Evolutionary conservation across 805 yeast genomes (phyloP), one percentile per base, ranked within the genome.

Genomic region (Debaryomyces hansenii): DNA sequence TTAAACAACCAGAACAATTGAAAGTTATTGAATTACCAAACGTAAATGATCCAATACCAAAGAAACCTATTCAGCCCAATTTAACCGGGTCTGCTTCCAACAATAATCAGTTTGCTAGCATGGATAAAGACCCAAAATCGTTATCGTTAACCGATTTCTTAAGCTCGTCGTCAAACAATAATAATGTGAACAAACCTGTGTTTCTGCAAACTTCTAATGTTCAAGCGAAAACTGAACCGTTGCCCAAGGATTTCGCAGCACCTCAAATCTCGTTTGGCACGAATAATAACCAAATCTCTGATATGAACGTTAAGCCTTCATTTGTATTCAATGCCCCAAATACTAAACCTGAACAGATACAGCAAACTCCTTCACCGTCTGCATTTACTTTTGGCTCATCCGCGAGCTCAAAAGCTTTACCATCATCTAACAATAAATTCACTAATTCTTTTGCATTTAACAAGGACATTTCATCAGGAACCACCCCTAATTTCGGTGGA

Each of bases 1-100:
- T 65, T 21, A 56, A 42, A 33, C 28, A 45, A 4, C 11, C 48
- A 7, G 29, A 15, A 12, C 42, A 51, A 41, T 32, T 29, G 35
- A 36, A 34, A 11, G 24, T 42, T 16, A 33, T 46, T 24, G 45
- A 37, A 33, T 29, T 44, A 15, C 16, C 34, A 14, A 31, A 11
- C 6, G 7, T 14, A 8, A 31, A 31, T 31, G 34, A 31, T 8
- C 11, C 34, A 31, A n/a, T 31, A 2, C 11, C 34, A 9, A 31
- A 31, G 5, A 2, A 5, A 4, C 8, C 14, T 12, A 28, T 10
- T 28, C 32, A 28, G n/a, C n/a, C n/a, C n/a, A 31, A 31, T 31
- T 2, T 12, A 11, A 31, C 14, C 2, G 16, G 16, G 16, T 11
- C 5, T 31, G 7, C 27, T 24, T 7, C 27, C 10, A 31, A 31